Percentiles rank a stretch among this genome's conserved stretches.
Conservation (phyloP, 2,329 filamentous ascomycete species). For the Colletotrichum coccodes region DNA sequence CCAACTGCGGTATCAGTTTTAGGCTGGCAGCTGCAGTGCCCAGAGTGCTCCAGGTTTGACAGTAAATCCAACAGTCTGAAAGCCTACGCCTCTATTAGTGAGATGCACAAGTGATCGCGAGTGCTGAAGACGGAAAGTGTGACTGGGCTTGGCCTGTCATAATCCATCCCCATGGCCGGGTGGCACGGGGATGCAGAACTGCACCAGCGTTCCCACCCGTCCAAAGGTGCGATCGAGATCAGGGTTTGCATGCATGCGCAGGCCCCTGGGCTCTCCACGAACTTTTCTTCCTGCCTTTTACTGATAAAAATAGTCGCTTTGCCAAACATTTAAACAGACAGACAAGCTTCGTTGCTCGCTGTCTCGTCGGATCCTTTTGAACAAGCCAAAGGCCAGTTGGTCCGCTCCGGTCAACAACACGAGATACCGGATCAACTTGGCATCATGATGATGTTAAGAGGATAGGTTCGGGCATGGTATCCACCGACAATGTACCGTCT, state of each 20-base stretch:
- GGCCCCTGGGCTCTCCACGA: no score
- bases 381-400: background rate
- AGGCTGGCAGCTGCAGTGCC: no score
- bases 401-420: background rate
- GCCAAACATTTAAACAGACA: background rate
- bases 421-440: background rate
- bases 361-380: background rate
- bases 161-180: background rate
- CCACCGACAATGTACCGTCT: background rate
- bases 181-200: background rate
- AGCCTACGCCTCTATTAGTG: background rate
- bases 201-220: background rate
- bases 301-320: background rate
- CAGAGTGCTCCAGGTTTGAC: background rate
- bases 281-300: no score
- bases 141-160: background rate
- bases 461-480: background rate
- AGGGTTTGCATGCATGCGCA: background rate
- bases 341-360: background rate
- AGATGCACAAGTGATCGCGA: background rate
- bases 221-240: background rate
- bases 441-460: background rate
- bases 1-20: background rate
- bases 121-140: background rate
- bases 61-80: background rate